phyloP scores from a whole-genome alignment of 352 stramenopile genomes.

The Globisporangium polare region DNA sequence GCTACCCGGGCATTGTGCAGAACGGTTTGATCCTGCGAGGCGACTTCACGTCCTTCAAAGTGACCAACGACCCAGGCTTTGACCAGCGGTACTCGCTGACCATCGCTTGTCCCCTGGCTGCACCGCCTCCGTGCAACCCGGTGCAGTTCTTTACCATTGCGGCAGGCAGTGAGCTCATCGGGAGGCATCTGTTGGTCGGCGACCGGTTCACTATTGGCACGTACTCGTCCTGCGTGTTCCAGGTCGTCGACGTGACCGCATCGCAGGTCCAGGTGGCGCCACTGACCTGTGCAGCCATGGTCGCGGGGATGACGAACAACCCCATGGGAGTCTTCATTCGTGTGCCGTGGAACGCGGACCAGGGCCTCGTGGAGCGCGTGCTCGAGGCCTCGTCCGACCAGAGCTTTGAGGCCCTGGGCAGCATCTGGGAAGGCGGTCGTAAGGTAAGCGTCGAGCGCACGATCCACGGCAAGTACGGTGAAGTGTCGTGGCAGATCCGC shows the following conservation, averaged over 20 bases:
- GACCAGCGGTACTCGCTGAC: constrained; percentile 34
- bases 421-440: constrained; percentile 44
- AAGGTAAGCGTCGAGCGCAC: constrained; percentile 83
- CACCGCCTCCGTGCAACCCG: constrained; percentile 18
- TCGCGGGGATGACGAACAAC: constrained; percentile 14
- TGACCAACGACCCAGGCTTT: constrained; percentile 68
- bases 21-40: constrained; percentile 84
- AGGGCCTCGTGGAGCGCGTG: constrained; percentile 37
- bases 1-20: constrained; percentile 21
- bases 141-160: constrained; percentile 33
- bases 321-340: constrained; percentile 25
- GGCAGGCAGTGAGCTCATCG: constrained; percentile 25
- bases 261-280: constrained; percentile 33
- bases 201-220: constrained; percentile 58
- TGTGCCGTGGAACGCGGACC: constrained; percentile 70
- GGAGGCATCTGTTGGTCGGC: constrained; percentile 24
- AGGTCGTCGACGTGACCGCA: constrained; percentile 27
- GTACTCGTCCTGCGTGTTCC: constrained; percentile 55
- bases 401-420: constrained; percentile 21
- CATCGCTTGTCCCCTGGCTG: constrained; percentile 23
- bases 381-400: constrained; percentile 55
- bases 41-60: constrained; percentile 86
- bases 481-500: constrained; percentile 91
- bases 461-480: constrained; percentile 94
- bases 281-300: constrained; percentile 26